Evolutionary conservation across 2,329 filamentous ascomycete genomes (phyloP), one percentile per base, ranked within the genome.

Genomic region (Alternaria postmessia): DNA sequence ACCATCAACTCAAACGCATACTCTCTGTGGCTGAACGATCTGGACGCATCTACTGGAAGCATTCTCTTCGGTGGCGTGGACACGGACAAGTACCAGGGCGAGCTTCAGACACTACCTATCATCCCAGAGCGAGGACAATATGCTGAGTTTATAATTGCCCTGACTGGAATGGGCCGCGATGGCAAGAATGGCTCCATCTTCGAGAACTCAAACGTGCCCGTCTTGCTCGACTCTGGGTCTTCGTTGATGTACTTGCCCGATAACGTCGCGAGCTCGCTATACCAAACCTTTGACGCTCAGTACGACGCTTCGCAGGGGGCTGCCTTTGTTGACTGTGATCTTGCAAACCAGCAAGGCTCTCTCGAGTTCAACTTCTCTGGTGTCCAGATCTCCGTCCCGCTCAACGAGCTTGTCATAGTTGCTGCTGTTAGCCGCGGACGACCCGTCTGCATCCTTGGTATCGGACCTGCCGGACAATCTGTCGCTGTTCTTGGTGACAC

Each of bases 41-140:
- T 86, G 34, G 82, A 86, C 54, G 83, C 90, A 0, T 88, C 84
- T 61, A 88, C 85, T 1, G 92, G 92, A 36, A 89, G 82, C 67
- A 89, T 94, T 61, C 81, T 94, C 1, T 95, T 94, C 67, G 92
- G 92, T 39, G 92, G 91, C n/a, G 87, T 94, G 59, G 91, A 94
- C 74, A 91, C 87, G 0, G 86, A 84, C 60, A 94, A 94, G 74
- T 95, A 88, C 78, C 75, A 82, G 0, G 91, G 91, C 48, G 76
- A 85, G 2, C 82, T 94, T 32, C 82, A 84, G 46, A 86, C 83
- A 6, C 81, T 93, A 28, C 82, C 89, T 16, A 82, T 93, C 61
- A 80, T 88, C 67, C 74, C 82, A 54, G 75, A 80, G 41, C 62
- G 74, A 8, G 78, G 77, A 22, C 63, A 81, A 52, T 86, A 87